Evolutionary conservation across 257 asterid species (phyloP), one percentile per base, ranked within the genome.

Genomic region (Scutellaria baicalensis): DNA sequence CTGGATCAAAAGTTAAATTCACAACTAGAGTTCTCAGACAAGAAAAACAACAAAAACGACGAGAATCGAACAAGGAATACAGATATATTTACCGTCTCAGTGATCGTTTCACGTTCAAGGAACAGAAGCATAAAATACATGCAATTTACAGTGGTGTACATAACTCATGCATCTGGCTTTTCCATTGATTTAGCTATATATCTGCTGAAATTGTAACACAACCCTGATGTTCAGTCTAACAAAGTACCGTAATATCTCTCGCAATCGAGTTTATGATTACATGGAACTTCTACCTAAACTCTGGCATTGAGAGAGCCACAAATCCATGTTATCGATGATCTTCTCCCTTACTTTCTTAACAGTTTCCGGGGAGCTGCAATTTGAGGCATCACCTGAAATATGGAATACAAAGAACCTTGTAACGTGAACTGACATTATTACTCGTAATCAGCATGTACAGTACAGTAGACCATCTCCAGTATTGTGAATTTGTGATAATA

Each of bases 241-340:
- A 35, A 8, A 9, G 11, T 12, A 6, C 40, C 3, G 57, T 59
- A 23, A 48, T 21, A 63, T 69, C 59, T 49, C 71, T 40, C 51
- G 44, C 31, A 27, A 18, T 16, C 8, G 17, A 21, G 13, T 18
- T 13, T 0, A 52, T 68, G 52, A 16, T 82, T 74, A 89, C 79
- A 83, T 80, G 36, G 80, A 79, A 64, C 91, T 81, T 84, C 81
- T 78, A 69, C 88, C 87, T 35, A 88, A 70, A 67, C 75, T 47
- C 66, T 78, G 87, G 85, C 97, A 91, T 62, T 91, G 86, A 43
- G 97, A 89, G 42, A 93, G 83, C 96, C 96, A 93, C 69, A 84
- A 64, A 75, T 93, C 99, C 27, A 93, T 89, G 75, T 83, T 52
- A 48, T 75, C 69, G 8, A 81, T 83, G 65, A 93, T 76, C 77